Evolutionary conservation across 805 yeast genomes (phyloP).

Genomic region (Pichia sporocuriosa): DNA sequence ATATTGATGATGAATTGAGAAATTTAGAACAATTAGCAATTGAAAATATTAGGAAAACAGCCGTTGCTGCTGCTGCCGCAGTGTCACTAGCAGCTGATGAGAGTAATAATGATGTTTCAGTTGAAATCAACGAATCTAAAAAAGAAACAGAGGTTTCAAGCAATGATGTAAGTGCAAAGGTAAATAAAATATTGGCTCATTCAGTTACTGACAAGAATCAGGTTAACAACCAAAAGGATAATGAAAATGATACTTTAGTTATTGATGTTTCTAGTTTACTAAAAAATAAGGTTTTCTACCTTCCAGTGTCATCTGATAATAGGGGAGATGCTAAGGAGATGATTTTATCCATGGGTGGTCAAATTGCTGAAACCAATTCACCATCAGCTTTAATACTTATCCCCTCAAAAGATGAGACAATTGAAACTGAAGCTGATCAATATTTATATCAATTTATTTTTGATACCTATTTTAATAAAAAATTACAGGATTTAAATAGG

Average conservation of each 20-base stretch:
- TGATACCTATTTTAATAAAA: conserved; percentile 17
- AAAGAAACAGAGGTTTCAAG: too few relatives aligned
- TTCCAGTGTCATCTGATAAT: conserved; percentile 15
- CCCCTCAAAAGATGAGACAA: conserved; percentile 13
- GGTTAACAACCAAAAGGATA: neutral
- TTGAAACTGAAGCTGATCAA: conserved; percentile 16
- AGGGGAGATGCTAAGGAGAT: conserved; percentile 15
- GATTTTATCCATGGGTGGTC: conserved; percentile 23
- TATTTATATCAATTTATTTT: conserved; percentile 21
- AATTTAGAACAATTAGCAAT: conserved; percentile 8
- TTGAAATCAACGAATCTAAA: neutral
- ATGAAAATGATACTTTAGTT: neutral
- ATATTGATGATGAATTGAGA: conserved; percentile 15
- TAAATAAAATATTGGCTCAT: too few relatives aligned
- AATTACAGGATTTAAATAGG: conserved; percentile 14
- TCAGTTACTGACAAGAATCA: too few relatives aligned
- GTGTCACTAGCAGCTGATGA: conserved; percentile 4
- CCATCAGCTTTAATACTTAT: conserved; percentile 15
- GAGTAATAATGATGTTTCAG: neutral
- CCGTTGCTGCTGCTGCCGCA: conserved; percentile 7
- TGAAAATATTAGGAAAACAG: neutral
- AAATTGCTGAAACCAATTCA: conserved; percentile 9
- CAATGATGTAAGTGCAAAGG: too few relatives aligned
- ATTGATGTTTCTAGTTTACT: neutral
- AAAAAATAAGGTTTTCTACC: conserved; percentile 15